Evolutionary conservation across 257 asterid species (phyloP), one percentile per base, ranked within the genome.

Genomic region (Solanum chmielewskii): DNA sequence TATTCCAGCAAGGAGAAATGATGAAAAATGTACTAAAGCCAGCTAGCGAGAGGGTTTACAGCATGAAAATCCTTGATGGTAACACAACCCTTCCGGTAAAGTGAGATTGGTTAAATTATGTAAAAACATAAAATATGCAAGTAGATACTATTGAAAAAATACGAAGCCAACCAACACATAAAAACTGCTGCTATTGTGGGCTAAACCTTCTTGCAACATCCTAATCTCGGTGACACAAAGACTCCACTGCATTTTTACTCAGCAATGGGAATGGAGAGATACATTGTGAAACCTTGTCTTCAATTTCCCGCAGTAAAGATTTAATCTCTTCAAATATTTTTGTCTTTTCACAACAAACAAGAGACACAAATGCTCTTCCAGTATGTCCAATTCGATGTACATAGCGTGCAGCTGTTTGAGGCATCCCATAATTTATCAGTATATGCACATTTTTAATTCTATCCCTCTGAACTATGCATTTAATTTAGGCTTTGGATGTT

Each of bases 381-480:
- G 99, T 95, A 80, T 98, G 98, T 85, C 99, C 99, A 89, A 97
- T 93, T 83, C 99, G 98, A 92, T 97, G 99, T 90, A 96, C 96
- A 90, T 97, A 97, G 27, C 98, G 99, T 1, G 93, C 94, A 49
- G 98, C 96, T 84, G 88, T 95, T 88, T 81, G 86, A 86, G 99
- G 99, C 99, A 97, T 94, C 85, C 96, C 99, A 88, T 91, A 95
- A 90, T 97, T 97, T 86, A 97, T 88, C 47, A 97, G 98, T 91
- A 98, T 96, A 91, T 94, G 89, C 88, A 96, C 99, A 88, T 97
- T 93, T 91, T 97, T 97, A 97, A 96, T 93, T 95, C 99, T 86
- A 97, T 90, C 88, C 99, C 99, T 93, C 99, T 93, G 52, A 94
- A 96, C 92, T 97, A 98, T 69, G 96, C 91, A 88, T 95, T 98